These are phyloP conservation scores for Gossypium laxum DNA, from an alignment of 441 rosid genomes.

Conservation along the genomic window DNA sequence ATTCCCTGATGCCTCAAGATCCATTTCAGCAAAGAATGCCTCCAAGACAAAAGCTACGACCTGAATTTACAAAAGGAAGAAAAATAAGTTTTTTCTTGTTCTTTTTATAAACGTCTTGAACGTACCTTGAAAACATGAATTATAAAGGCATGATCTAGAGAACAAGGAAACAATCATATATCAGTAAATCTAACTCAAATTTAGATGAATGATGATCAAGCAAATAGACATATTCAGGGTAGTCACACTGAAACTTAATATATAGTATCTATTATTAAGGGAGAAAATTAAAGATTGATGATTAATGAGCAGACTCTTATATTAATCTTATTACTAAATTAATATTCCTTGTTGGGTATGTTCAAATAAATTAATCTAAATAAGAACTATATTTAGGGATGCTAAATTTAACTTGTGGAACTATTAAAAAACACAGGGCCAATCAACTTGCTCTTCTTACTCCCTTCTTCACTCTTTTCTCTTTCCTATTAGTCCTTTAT, in stretches of 20 bases:
- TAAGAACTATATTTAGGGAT: not conserved
- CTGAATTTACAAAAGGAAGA: slow-evolving; percentile 36
- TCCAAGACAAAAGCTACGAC: slow-evolving; percentile 95
- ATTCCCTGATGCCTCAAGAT: slow-evolving; percentile 53
- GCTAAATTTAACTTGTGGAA: not conserved
- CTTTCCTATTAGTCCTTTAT: not conserved
- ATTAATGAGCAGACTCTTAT: no score
- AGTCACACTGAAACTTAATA: not conserved
- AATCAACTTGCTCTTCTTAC: not conserved
- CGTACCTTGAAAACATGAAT: not conserved
- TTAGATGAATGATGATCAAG: not conserved
- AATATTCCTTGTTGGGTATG: not conserved
- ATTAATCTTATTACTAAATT: not conserved
- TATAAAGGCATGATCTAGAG: not conserved
- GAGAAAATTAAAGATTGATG: no score
- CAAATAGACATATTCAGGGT: not conserved
- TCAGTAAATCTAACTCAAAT: not conserved
- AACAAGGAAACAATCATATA: not conserved
- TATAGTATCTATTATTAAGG: not conserved
- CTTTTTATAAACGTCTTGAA: not conserved
- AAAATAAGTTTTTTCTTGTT: slow-evolving; percentile 6
- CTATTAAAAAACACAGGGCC: not conserved
- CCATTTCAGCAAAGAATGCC: slow-evolving; percentile 90
- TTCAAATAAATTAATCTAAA: not conserved
- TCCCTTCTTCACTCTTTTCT: not conserved